Evolutionary conservation across 2,329 filamentous ascomycete species (phyloP), one percentile per base, ranked within the genome.

Genomic region (Blastomyces percursus): DNA sequence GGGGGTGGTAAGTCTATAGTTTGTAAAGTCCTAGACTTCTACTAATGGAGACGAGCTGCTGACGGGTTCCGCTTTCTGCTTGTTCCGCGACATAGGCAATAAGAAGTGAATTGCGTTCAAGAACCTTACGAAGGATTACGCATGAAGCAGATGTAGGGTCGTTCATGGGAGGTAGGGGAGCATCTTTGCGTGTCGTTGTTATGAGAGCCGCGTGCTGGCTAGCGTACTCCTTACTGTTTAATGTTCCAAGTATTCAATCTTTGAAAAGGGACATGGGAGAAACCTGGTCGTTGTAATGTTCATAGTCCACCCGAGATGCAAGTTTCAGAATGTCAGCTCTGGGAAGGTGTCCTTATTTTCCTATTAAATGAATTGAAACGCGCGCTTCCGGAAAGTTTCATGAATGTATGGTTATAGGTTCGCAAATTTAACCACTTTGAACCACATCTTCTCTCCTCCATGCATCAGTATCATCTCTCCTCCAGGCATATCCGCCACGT

Each of bases 1-100:
- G 59, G 61, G 44, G 59, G 61, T 56, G 63, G 42, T 46, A 21
- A 30, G 40, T 19, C 27, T 48, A 40, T 44, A 5, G 1, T 44
- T 44, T 19, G 11, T 56, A 38, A 30, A 48, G 12, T 21, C 48
- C 35, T 42, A 7, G 19, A 14, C 21, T 54, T 38, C 27, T 46
- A 21, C 16, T 27, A 16, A 44, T 59, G 35, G 7, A 42, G 16
- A 21, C 19, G 5, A 40, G 5, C 14, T 11, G 19, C 55, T 58
- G 38, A 58, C 55, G 12, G 24, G n/a, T 16, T 38, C 19, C 6
- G 35, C 12, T 58, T 58, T 27, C 30, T 19, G 9, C 12, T 46
- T 38, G 30, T 21, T 52, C 16, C 51, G n/a, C n/a, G 30, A 59
- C 32, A 11, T 35, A 59, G 57, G 57, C 2, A 27, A 40, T 16